Base-by-base conservation (phyloP, 306 rosid genomes). In the Cicer judaicum region DNA sequence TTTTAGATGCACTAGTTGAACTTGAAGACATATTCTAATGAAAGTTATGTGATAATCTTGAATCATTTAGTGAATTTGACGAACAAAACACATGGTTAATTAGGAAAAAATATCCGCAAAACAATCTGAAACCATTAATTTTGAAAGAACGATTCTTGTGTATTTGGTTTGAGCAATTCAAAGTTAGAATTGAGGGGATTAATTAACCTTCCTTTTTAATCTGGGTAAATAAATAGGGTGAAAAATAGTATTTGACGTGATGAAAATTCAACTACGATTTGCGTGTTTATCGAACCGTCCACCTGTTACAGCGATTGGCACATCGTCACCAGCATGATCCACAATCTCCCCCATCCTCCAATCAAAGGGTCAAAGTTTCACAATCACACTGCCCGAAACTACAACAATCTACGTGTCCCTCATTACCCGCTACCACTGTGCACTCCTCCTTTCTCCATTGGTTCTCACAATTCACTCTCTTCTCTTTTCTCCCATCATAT, bases 371-470 rank as follows among this genome's bases (percentile, higher is more conserved):
- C 75, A 78, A 47, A 41, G 12, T 36, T 53, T 55, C 34, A 12
- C 9, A 19, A 19, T 59, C 76, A 71, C 85, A 59, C 1, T 70
- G 50, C 81, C 38, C 81, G 81, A 62, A 71, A 80, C 54, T 10
- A 57, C 29, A 65, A 11, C 36, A 4, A 6, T 19, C 46, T 77
- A 84, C 88, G 89, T 90, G 91, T 81, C 90, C 72, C 52, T 50
- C 68, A 46, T 67, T 16, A 38, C 67, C 69, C 73, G 39, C 75
- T 29, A 21, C 12, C 24, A 8, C 59, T 18, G 12, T 42, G 86
- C 97, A 85, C 92, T 78, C 59, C 18, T 71, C 86, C n/a, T 29
- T 10, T 41, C 64, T 81, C 42, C 48, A 86, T 88, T 89, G 82
- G 91, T 5, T 5, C 18, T 0, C 21, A 1, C 0, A 9, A 13